phyloP scores from a whole-genome alignment of 371 early-diverging fungal species.

The Choanephora cucurbitarum region DNA sequence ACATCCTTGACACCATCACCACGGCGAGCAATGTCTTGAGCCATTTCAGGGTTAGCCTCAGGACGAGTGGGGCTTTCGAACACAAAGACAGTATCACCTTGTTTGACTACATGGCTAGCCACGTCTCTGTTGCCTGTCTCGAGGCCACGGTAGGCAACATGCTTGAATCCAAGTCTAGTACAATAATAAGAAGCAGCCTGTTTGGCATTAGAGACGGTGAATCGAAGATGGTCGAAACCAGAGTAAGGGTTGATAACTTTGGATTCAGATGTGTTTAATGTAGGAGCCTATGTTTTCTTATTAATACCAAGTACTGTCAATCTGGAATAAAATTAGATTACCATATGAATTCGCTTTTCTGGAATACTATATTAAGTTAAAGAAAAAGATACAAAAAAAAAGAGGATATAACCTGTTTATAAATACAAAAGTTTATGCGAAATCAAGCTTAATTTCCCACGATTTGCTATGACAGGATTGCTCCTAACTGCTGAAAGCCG shows the following conservation, averaged over 20 bases:
- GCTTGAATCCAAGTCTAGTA: conserved; percentile 89
- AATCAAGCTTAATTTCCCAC: no score
- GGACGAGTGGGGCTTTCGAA: conserved; percentile 93
- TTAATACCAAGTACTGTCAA: no score
- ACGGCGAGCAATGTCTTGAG: conserved; percentile 75
- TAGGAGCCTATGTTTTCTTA: conserved; percentile 28
- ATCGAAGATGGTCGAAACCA: conserved; percentile 77
- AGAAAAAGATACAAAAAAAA: no score
- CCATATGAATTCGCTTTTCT: no score
- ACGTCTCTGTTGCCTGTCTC: conserved; percentile 93
- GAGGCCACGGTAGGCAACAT: conserved; percentile 91
- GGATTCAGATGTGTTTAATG: conserved; percentile 21
- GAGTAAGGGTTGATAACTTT: conserved; percentile 34
- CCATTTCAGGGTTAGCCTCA: conserved; percentile 67
- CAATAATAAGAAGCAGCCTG: conserved; percentile 93
- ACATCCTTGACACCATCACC: conserved; percentile 97
- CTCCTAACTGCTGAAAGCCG: no score
- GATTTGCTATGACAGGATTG: no score
- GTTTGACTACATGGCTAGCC: conserved; percentile 84
- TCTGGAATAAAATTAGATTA: no score
- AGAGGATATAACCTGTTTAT: no score
- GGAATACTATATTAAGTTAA: no score
- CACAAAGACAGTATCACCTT: conserved; percentile 81
- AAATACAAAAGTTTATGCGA: no score
- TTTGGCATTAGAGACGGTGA: conserved; percentile 93